phyloP scores from a whole-genome alignment of 1,284 basidiomycete genomes.

The Stygiomarasmius scandens region DNA sequence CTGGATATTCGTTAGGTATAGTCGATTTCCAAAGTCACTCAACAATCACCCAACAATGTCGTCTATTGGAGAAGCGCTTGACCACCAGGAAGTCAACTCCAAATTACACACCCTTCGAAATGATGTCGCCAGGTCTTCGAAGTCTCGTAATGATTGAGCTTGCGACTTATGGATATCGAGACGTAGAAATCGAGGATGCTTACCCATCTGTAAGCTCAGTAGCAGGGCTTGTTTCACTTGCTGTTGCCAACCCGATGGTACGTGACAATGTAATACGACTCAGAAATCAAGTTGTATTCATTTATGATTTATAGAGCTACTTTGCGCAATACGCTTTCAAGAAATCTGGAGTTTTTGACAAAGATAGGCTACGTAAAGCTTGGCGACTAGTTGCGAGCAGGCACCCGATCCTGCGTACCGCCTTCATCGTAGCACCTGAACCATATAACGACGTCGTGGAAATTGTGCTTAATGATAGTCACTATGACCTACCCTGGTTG shows the following conservation, averaged over 20 bases:
- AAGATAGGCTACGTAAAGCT: not conserved
- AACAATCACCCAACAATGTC: not conserved
- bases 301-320: conserved; percentile 2
- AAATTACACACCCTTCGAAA: too few relatives aligned
- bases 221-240: conserved; percentile 1
- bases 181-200: not conserved
- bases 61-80: not conserved
- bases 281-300: not conserved
- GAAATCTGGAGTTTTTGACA: not conserved
- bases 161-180: not conserved
- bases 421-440: conserved; percentile 1
- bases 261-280: not conserved
- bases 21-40: conserved; percentile 2
- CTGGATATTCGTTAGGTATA: not conserved
- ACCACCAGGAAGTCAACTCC: not conserved
- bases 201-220: conserved; percentile 2
- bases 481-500: not conserved
- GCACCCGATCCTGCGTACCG: not conserved
- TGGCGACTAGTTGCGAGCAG: not conserved
- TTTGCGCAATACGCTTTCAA: conserved; percentile 4
- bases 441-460: not conserved
- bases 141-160: not conserved
- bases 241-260: conserved; percentile 2
- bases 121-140: not conserved
- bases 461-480: not conserved